Evolutionary conservation across 139 green algal genomes (phyloP), one percentile per base, ranked within the genome.

Genomic region (Mesostigma viride): DNA sequence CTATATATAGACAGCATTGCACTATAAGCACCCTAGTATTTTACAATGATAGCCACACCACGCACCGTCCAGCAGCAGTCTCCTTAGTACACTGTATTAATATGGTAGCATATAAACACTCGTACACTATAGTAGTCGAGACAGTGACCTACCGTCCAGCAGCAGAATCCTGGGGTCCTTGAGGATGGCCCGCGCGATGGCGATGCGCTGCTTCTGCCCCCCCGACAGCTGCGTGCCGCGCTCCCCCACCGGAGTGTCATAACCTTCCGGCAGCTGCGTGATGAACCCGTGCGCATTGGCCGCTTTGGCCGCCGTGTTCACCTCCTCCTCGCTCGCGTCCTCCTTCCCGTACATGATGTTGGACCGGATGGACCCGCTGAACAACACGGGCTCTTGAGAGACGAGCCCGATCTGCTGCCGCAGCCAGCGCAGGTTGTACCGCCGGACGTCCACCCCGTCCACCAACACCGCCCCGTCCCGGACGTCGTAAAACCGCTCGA

Each of bases 21-120:
- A n/a, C n/a, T n/a, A n/a, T n/a, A n/a, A n/a, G n/a, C n/a, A n/a
- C n/a, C n/a, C n/a, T n/a, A n/a, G n/a, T n/a, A n/a, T n/a, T n/a
- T n/a, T n/a, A n/a, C n/a, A n/a, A n/a, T n/a, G n/a, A n/a, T n/a
- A n/a, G n/a, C n/a, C n/a, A n/a, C n/a, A n/a, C n/a, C n/a, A n/a
- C n/a, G n/a, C n/a, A n/a, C n/a, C 69, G 70, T 96, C 92, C 53
- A 98, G 76, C 35, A 98, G 88, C 69, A 98, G 81, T 32, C 94
- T 70, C 5, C 79, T 45, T 35, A 90, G 87, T 32, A 82, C 65
- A n/a, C n/a, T n/a, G n/a, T n/a, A n/a, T n/a, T n/a, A n/a, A n/a
- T n/a, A n/a, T n/a, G n/a, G n/a, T n/a, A n/a, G n/a, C n/a, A n/a
- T n/a, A n/a, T n/a, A n/a, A n/a, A n/a, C n/a, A n/a, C n/a, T n/a